These are phyloP conservation scores for Alternaria gansuensis DNA, from an alignment of 2,329 filamentous ascomycete species.

Conservation along the genomic window DNA sequence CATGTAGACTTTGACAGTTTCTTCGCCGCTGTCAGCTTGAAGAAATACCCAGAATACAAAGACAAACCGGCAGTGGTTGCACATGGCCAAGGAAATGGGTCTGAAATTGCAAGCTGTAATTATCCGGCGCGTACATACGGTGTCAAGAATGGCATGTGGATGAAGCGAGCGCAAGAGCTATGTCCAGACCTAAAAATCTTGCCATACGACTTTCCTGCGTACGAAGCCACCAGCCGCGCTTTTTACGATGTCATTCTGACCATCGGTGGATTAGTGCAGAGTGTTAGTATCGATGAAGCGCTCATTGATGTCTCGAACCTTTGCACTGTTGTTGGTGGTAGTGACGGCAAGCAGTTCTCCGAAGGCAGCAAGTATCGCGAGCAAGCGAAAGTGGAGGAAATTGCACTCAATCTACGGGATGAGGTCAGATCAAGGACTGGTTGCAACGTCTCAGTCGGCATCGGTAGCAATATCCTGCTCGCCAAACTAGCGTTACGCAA, in stretches of 20 bases:
- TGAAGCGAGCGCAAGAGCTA: constrained; percentile 84
- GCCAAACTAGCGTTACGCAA: constrained; percentile 90
- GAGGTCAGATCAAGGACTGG: constrained; percentile 77
- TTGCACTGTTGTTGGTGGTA: constrained; percentile 71
- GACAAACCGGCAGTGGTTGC: constrained; percentile 89
- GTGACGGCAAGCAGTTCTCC: constrained; percentile 69
- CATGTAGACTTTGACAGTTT: constrained; percentile 99
- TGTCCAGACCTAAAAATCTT: constrained; percentile 88
- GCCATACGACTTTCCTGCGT: constrained; percentile 95
- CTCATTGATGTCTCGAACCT: constrained; percentile 81
- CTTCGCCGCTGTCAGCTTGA: constrained; percentile 91
- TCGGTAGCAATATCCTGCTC: constrained; percentile 87
- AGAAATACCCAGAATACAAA: constrained; percentile 75
- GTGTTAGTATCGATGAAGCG: constrained; percentile 96
- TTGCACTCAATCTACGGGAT: constrained; percentile 73
- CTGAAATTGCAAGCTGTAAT: constrained; percentile 97
- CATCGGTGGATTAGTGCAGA: constrained; percentile 85
- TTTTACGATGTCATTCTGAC: constrained; percentile 88
- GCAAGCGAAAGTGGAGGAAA: constrained; percentile 77
- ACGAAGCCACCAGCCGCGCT: constrained; percentile 85
- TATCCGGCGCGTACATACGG: constrained; percentile 87
- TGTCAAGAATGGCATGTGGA: constrained; percentile 99
- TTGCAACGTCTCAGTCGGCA: constrained; percentile 90
- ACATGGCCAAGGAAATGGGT: constrained; percentile 83
- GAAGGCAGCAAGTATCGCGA: constrained; percentile 79